Percentiles rank a stretch among this genome's conserved stretches.
Conservation (phyloP, 2,329 filamentous ascomycete species). For the Albifimbria verrucaria region DNA sequence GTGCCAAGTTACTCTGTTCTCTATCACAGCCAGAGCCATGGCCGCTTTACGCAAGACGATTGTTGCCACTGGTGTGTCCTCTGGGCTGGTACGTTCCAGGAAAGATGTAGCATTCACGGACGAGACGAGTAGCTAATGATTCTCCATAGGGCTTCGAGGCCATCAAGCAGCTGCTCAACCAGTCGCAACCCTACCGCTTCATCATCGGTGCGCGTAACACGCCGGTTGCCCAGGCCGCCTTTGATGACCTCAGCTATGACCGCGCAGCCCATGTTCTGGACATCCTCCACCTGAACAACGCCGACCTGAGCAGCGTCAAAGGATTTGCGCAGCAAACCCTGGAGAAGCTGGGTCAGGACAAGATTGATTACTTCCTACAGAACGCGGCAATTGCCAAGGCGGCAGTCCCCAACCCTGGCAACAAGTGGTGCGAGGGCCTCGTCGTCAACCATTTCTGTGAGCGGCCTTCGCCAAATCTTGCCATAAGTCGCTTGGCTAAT, state of each 20-base stretch:
- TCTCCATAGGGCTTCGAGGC: conserved; percentile 45
- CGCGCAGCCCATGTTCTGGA: conserved; percentile 34
- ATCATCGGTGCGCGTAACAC: conserved; percentile 49
- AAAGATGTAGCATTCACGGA: too few relatives aligned
- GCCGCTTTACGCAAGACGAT: conserved; percentile 42
- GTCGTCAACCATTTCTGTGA: conserved; percentile 52
- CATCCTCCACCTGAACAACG: conserved; percentile 46
- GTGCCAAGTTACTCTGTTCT: too few relatives aligned
- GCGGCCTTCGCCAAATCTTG: conserved; percentile 7
- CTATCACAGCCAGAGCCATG: conserved; percentile 22
- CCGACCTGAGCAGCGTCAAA: conserved; percentile 40
- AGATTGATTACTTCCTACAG: conserved; percentile 46
- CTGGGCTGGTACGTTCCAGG: conserved; percentile 39
- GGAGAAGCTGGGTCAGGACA: conserved; percentile 34
- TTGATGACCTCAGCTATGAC: conserved; percentile 39
- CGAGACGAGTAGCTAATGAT: neutral
- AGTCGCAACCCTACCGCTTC: conserved; percentile 42
- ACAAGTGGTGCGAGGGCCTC: conserved; percentile 47
- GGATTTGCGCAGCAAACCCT: conserved; percentile 43
- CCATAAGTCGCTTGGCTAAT: neutral
- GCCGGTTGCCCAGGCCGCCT: conserved; percentile 35
- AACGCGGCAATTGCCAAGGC: conserved; percentile 43
- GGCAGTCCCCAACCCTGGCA: conserved; percentile 31
- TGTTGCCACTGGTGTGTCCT: conserved; percentile 47
- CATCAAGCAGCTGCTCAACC: conserved; percentile 46